Conservation (phyloP, 371 early-diverging fungal species). For the Mortierella sp. region DNA sequence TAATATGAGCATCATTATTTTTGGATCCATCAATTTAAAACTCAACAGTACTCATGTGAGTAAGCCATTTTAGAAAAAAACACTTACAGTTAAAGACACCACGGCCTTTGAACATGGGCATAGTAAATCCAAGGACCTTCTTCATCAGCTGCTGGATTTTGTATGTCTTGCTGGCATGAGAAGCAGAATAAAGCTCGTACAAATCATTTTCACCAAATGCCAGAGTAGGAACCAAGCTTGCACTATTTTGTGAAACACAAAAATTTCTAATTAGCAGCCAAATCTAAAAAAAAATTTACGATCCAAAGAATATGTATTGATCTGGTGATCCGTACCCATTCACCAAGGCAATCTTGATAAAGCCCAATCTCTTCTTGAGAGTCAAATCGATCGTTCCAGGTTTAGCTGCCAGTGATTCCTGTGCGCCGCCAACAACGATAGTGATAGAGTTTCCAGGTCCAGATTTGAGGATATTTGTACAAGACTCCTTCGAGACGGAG, state of each 20-base stretch:
- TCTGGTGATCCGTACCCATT: conserved; percentile 61
- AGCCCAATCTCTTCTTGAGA: conserved; percentile 80
- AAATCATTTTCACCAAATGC: conserved; percentile 91
- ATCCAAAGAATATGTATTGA: background rate
- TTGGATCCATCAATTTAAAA: background rate
- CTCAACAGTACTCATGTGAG: background rate
- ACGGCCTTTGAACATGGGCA: conserved; percentile 81
- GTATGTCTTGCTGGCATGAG: conserved; percentile 63
- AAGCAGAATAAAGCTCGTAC: conserved; percentile 73
- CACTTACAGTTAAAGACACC: conserved; percentile 76
- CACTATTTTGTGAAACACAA: conserved; percentile 36
- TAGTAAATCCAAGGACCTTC: conserved; percentile 72
- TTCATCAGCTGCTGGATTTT: conserved; percentile 72
- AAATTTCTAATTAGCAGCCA: conserved; percentile 2
- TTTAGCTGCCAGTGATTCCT: conserved; percentile 77
- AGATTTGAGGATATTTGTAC: conserved; percentile 76
- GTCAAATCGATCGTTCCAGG: conserved; percentile 78
- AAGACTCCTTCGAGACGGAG: conserved; percentile 82
- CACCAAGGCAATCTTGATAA: conserved; percentile 83
- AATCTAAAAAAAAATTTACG: background rate
- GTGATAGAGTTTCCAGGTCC: conserved; percentile 82
- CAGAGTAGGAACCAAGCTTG: conserved; percentile 80
- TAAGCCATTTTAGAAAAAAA: background rate
- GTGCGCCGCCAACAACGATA: conserved; percentile 88
- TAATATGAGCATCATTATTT: conserved; percentile 36